Conservation (phyloP, 768 basidiomycete species). For the Pisolithus orientalis region DNA sequence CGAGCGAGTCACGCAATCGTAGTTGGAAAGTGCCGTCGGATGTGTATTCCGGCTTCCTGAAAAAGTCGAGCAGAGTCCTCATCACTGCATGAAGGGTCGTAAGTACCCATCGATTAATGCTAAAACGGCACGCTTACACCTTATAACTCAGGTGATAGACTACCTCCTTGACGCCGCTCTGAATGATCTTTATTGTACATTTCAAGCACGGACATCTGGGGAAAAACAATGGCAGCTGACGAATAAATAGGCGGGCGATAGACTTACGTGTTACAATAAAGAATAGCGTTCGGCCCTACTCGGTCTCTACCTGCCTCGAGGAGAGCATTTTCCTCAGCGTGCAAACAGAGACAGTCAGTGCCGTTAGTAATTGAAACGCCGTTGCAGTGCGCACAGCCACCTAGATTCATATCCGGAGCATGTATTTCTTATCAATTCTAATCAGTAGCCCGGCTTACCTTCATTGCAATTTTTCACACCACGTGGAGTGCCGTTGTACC, state of each 20-base stretch:
- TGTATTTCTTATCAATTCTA: not conserved
- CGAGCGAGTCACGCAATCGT: slow-evolving; percentile 9
- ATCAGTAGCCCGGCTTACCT: slow-evolving; percentile 8
- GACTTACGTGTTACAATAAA: slow-evolving; percentile 97
- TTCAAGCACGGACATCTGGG: slow-evolving; percentile 93
- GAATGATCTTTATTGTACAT: slow-evolving; percentile 96
- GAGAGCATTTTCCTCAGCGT: slow-evolving; percentile 97
- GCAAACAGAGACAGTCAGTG: slow-evolving; percentile 87
- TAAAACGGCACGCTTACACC: slow-evolving; percentile 53
- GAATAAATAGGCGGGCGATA: not conserved
- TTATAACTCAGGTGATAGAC: slow-evolving; percentile 95
- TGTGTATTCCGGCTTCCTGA: slow-evolving; percentile 72
- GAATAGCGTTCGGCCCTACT: slow-evolving; percentile 71
- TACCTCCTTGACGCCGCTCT: slow-evolving; percentile 85
- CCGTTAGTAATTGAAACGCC: slow-evolving; percentile 39
- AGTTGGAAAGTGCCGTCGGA: slow-evolving; percentile 63
- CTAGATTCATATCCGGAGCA: slow-evolving; percentile 46
- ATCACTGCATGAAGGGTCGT: slow-evolving; percentile 45
- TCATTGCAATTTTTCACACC: slow-evolving; percentile 81
- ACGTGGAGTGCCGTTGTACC: slow-evolving; percentile 95
- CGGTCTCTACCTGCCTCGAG: slow-evolving; percentile 91
- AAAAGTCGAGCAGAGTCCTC: slow-evolving; percentile 76
- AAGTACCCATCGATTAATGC: not conserved
- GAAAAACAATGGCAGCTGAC: not conserved
- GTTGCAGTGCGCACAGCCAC: slow-evolving; percentile 83